Percentiles rank a stretch among this genome's conserved stretches.
Evolutionary conservation across 129 eudicot species (phyloP).

Genomic region (Arctium lappa): DNA sequence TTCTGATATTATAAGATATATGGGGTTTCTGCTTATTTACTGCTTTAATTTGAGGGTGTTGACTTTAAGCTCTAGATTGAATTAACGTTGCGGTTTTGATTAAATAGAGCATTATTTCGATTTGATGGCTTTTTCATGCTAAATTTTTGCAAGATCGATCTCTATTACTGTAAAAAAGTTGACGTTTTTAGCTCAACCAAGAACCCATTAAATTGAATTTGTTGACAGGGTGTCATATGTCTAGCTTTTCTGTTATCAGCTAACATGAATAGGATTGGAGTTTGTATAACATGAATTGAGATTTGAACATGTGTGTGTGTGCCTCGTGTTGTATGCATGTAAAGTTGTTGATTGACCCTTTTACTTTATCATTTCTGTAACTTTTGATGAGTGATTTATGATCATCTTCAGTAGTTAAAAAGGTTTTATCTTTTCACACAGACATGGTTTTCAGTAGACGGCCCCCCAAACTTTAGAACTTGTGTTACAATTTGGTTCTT

Average conservation of each 20-base stretch:
- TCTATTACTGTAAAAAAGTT: not conserved
- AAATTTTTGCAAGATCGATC: conserved; percentile 7
- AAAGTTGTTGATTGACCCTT: not conserved
- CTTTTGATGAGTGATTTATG: not conserved
- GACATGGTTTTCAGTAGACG: not conserved
- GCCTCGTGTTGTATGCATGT: not conserved
- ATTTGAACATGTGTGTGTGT: not conserved
- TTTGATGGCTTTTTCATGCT: not conserved
- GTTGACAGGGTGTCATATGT: not conserved
- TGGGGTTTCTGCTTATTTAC: not conserved
- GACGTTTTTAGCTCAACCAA: not conserved
- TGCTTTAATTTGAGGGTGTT: not conserved
- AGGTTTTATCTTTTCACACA: not conserved
- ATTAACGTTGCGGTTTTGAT: not conserved
- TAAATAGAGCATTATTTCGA: not conserved
- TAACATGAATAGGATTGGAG: not conserved
- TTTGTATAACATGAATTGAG: not conserved
- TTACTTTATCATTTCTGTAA: not conserved
- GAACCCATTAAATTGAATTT: not conserved
- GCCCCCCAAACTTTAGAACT: not conserved
- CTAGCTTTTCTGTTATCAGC: not conserved
- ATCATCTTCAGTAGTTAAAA: not conserved
- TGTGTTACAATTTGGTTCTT: not conserved
- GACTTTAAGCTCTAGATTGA: conserved; percentile 2
- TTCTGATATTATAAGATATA: not conserved